Evolutionary conservation across 108 stramenopile genomes (phyloP).

Genomic region (Pinguiococcus pyrenoidosus): DNA sequence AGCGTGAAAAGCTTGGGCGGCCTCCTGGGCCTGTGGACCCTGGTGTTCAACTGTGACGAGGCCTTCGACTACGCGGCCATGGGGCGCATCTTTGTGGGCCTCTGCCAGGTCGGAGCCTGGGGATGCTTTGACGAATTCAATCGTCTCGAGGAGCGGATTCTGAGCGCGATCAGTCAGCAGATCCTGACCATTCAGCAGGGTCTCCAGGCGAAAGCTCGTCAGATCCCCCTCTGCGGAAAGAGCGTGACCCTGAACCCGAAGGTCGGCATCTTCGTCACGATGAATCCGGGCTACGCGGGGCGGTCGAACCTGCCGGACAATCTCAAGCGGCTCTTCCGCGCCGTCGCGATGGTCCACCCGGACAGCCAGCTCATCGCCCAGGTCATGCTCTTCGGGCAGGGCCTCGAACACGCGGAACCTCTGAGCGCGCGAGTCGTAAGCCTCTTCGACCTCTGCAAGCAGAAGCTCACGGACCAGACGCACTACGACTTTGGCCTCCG

Average conservation of each 20-base stretch:
- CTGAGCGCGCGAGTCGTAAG: slow-evolving; percentile 77
- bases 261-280: slow-evolving; percentile 95
- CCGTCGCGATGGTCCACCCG: slow-evolving; percentile 94
- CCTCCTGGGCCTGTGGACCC: slow-evolving; percentile 83
- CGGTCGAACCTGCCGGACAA: slow-evolving; percentile 96
- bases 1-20: slow-evolving; percentile 91
- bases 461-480: slow-evolving; percentile 73
- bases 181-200: slow-evolving; percentile 88
- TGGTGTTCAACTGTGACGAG: slow-evolving; percentile 95
- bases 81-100: slow-evolving; percentile 91
- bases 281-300: slow-evolving; percentile 99
- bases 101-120: slow-evolving; percentile 93
- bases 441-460: slow-evolving; percentile 75
- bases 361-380: slow-evolving; percentile 91
- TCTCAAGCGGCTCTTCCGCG: slow-evolving; percentile 88
- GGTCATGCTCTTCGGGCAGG: slow-evolving; percentile 97
- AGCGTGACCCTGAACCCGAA: slow-evolving; percentile 69
- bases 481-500: slow-evolving; percentile 99
- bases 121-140: slow-evolving; percentile 97
- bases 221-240: neutral
- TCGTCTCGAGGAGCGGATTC: slow-evolving; percentile 86
- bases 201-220: slow-evolving; percentile 27
- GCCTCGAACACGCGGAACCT: slow-evolving; percentile 82
- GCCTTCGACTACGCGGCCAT: slow-evolving; percentile 92
- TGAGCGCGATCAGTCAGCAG: slow-evolving; percentile 92